Evolutionary conservation across 306 rosid species (phyloP), one percentile per base, ranked within the genome.

Genomic region (Prunus armeniaca): DNA sequence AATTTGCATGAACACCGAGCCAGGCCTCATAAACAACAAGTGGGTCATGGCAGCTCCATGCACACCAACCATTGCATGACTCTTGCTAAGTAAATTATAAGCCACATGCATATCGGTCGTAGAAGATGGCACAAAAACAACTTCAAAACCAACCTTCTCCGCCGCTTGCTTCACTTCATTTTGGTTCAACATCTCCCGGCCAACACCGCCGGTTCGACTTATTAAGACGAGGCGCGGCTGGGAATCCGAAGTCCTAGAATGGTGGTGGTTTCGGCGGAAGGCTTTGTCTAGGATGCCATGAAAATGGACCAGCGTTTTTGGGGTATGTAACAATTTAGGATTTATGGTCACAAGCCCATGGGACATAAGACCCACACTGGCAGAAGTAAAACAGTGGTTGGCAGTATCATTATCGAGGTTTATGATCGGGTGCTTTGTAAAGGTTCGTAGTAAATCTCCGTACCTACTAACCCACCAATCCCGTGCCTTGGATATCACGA

Each of bases 401-500:
- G 75, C 13, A 5, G 73, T 86, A 15, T 84, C 90, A 9, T 86
- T 85, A 52, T 84, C 85, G 2, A 86, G 71, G 75, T 78, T 32
- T 66, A 88, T 43, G 8, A 86, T 86, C 3, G 69, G 78, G 82
- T 86, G 78, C 64, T 82, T 79, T 58, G 80, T 80, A 7, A 86
- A 74, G 4, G 50, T 58, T 0, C 15, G 13, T 7, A 88, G 57
- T 30, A 88, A 52, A 8, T 67, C 47, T 43, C 50, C 24, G 46
- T 86, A 86, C 67, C 80, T 88, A 0, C 24, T 54, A 12, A 73
- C 30, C 92, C 95, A 84, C 87, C 92, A 84, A 75, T 81, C 80
- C 34, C 73, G 85, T 11, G 86, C 81, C 45, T 77, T 73, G 0
- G 87, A 84, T 22, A 89, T 63, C 50, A 84, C 87, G 1, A 87